Conservation (phyloP, 495 filamentous ascomycete species). For the Symbiotaphrina buchneri region DNA sequence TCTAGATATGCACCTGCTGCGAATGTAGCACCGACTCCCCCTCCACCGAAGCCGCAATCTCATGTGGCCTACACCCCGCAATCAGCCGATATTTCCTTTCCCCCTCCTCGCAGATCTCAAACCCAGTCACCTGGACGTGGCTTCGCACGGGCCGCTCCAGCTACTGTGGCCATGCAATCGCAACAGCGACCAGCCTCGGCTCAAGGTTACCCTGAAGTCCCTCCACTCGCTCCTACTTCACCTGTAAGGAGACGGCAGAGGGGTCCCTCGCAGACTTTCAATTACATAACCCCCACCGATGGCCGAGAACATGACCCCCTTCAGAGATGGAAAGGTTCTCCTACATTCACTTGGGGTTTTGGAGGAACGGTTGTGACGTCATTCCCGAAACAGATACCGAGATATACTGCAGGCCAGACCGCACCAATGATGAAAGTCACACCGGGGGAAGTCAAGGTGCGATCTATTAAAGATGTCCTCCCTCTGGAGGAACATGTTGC, state of each 20-base stretch:
- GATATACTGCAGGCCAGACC: slow-evolving; percentile 52
- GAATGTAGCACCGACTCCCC: slow-evolving; percentile 1
- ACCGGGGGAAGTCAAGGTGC: slow-evolving; percentile 64
- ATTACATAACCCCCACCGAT: slow-evolving; percentile 46
- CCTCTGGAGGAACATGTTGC: slow-evolving; percentile 45
- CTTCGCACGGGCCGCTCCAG: slow-evolving; percentile 25
- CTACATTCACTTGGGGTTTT: slow-evolving; percentile 72
- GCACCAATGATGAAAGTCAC: slow-evolving; percentile 61
- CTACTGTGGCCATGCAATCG: slow-evolving; percentile 20
- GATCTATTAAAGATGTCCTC: slow-evolving; percentile 42
- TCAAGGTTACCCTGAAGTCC: slow-evolving; percentile 26
- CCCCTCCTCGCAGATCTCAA: slow-evolving; percentile 49
- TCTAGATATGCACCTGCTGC: too few relatives aligned
- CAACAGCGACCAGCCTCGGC: slow-evolving; percentile 48
- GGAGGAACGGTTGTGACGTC: slow-evolving; percentile 64
- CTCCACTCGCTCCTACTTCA: slow-evolving; percentile 3
- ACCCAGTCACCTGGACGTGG: slow-evolving; percentile 59
- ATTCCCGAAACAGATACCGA: slow-evolving; percentile 74
- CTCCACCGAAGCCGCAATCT: too few relatives aligned
- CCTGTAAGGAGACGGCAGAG: slow-evolving; percentile 2
- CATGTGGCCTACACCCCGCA: slow-evolving; percentile 14
- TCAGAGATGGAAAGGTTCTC: slow-evolving; percentile 73
- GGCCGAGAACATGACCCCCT: slow-evolving; percentile 60
- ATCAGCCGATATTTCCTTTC: slow-evolving; percentile 14
- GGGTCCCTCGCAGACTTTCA: slow-evolving; percentile 20